Evolutionary conservation across 306 rosid genomes (phyloP).

Genomic region (Cyamopsis tetragonoloba): DNA sequence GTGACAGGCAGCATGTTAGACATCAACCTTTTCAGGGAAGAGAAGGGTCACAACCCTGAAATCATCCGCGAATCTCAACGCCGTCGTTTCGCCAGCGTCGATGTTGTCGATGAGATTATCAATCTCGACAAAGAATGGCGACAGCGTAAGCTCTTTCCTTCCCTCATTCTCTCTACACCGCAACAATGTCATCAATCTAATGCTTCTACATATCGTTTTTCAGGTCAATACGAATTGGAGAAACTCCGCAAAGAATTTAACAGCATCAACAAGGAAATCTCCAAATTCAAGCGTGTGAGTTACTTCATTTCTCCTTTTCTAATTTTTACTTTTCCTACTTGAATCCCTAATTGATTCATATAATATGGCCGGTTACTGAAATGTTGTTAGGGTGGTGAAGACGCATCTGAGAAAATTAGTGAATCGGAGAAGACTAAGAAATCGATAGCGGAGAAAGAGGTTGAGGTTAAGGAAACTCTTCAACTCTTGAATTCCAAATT

Average conservation of each 20-base stretch:
- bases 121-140: conserved; percentile 90
- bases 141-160: conserved; percentile 45
- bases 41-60: conserved; percentile 81
- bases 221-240: conserved; percentile 77
- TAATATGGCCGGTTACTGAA: neutral
- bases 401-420: conserved; percentile 50
- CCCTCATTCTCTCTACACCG: neutral
- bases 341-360: neutral
- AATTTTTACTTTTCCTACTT: neutral
- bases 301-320: neutral
- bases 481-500: conserved; percentile 51
- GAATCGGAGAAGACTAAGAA: conserved; percentile 63
- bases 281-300: conserved; percentile 58
- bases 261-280: conserved; percentile 72
- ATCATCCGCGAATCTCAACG: conserved; percentile 89
- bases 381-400: conserved; percentile 45
- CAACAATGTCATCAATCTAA: neutral
- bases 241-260: conserved; percentile 68
- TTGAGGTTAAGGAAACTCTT: conserved; percentile 58
- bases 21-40: conserved; percentile 80
- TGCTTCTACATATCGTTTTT: neutral
- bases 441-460: conserved; percentile 63
- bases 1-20: conserved; percentile 60
- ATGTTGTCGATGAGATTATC: conserved; percentile 74
- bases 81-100: conserved; percentile 82